Evolutionary conservation across 1,284 basidiomycete genomes (phyloP), one percentile per base, ranked within the genome.

Genomic region (Cronartium quercuum): DNA sequence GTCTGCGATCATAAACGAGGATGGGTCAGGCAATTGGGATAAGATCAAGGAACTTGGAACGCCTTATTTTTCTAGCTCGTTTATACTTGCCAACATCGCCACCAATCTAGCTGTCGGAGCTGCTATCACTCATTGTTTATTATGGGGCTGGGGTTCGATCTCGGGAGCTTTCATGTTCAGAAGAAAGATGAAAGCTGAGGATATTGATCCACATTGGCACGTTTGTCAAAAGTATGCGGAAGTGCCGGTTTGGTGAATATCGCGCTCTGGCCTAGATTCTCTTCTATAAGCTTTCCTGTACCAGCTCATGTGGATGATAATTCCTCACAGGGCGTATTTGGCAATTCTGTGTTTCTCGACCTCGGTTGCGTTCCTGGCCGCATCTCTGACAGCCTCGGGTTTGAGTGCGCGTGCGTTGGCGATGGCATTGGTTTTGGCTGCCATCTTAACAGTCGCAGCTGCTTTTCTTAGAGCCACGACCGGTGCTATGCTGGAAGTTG

Each of bases 101-200:
- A 74, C 40, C 44, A 74, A 62, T 61, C 61, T 74, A 38, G 70
- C 70, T 15, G 70, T 74, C 18, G 70, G 70, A n/a, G 70, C 47
- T 24, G 70, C 70, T 6, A 40, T 74, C 15, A 74, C 61, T n/a
- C 70, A 74, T 64, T 74, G 70, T 61, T 21, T 74, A 4, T 40
- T 74, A 3, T 74, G 70, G 70, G 63, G 70, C 1, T 66, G 70
- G 64, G 35, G 40, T 6, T 66, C 62, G 10, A 74, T 74, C 18
- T 58, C 57, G 18, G 51, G 61, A 4, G 15, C 57, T 29, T 66
- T 66, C 42, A 63, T n/a, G 13, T 61, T 34, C 29, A 35, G 70
- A 40, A 61, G 41, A 34, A 29, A 62, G 6, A 34, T 66, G 21
- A 29, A 35, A n/a, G 47, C 64, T 6, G 70, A 66, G 47, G 64